Evolutionary conservation across 768 basidiomycete genomes (phyloP).

Genomic region (Mrakia blollopis): DNA sequence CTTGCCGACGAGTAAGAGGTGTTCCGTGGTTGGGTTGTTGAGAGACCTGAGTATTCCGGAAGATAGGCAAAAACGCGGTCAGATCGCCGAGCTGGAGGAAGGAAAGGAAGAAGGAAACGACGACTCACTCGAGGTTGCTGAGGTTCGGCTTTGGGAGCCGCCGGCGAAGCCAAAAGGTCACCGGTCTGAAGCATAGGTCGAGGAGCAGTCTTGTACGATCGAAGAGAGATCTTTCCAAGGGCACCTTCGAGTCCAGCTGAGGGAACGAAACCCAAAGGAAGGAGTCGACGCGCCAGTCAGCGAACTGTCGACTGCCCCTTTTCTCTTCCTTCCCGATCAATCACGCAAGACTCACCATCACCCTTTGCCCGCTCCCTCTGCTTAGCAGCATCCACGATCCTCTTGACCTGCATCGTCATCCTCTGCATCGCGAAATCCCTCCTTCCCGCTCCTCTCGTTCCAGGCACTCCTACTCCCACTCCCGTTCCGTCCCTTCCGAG

Average conservation of each 20-base stretch:
- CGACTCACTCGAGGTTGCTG: slow-evolving; percentile 15
- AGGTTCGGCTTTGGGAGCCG: slow-evolving; percentile 4
- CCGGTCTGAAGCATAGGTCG: slow-evolving; percentile 91
- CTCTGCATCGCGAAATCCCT: slow-evolving; percentile 82
- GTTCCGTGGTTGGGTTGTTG: slow-evolving; percentile 43
- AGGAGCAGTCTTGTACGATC: slow-evolving; percentile 94
- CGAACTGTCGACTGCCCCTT: not conserved
- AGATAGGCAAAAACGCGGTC: not conserved
- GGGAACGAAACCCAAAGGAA: not conserved
- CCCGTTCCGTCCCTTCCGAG: slow-evolving; percentile 68
- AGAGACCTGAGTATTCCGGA: slow-evolving; percentile 10
- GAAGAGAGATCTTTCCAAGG: slow-evolving; percentile 85
- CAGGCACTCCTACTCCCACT: slow-evolving; percentile 69
- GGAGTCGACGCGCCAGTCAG: not conserved
- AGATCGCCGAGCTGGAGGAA: slow-evolving; percentile 26
- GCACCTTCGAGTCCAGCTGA: slow-evolving; percentile 62
- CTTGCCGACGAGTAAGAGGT: slow-evolving; percentile 67
- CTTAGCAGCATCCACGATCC: slow-evolving; percentile 87
- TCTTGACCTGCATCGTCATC: slow-evolving; percentile 81
- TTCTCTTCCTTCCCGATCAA: not conserved
- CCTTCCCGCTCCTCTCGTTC: slow-evolving; percentile 61
- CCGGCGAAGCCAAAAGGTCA: not conserved
- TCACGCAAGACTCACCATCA: slow-evolving; percentile 34
- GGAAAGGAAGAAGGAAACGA: not conserved
- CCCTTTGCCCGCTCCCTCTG: slow-evolving; percentile 81